phyloP scores from a whole-genome alignment of 2,329 filamentous ascomycete species.

The Fusarium setosum region DNA sequence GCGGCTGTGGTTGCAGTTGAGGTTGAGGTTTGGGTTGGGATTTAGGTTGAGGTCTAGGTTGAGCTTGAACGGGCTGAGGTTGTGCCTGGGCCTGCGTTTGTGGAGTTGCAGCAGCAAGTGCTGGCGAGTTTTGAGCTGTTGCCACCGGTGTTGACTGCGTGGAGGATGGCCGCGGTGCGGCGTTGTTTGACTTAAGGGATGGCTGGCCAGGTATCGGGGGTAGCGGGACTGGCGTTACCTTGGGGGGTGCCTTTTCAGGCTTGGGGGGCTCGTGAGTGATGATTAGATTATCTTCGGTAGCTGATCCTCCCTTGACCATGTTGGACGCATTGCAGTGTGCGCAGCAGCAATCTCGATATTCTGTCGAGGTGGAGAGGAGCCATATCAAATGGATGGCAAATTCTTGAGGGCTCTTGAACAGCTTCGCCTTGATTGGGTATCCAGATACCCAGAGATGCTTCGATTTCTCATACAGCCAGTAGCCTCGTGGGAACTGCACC shows the following conservation, averaged over 20 bases:
- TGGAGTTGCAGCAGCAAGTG: constrained; percentile 14
- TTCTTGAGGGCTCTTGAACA: constrained; percentile 65
- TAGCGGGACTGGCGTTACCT: constrained; percentile 52
- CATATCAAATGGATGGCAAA: constrained; percentile 64
- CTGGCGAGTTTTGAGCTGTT: constrained; percentile 33
- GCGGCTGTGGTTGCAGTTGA: constrained; percentile 15
- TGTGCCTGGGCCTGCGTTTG: constrained; percentile 23
- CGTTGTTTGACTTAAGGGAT: constrained; percentile 46
- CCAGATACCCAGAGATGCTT: constrained; percentile 63
- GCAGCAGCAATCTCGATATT: constrained; percentile 63
- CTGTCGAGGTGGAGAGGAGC: constrained; percentile 60
- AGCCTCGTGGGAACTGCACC: constrained; percentile 57
- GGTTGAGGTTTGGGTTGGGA: constrained; percentile 16
- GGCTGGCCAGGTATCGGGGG: constrained; percentile 49
- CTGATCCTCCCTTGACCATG: constrained; percentile 34
- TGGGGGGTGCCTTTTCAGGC: constrained; percentile 42
- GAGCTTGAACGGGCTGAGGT: constrained; percentile 18
- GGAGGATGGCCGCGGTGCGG: constrained; percentile 46
- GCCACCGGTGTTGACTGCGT: constrained; percentile 27
- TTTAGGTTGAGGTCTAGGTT: constrained; percentile 25
- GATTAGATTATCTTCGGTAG: constrained; percentile 43
- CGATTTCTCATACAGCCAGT: constrained; percentile 60
- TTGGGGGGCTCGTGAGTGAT: constrained; percentile 38
- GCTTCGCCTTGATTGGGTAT: constrained; percentile 59
- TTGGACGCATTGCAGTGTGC: constrained; percentile 57